phyloP scores from a whole-genome alignment of 371 early-diverging fungal genomes.

The Fennellomyces sp. region DNA sequence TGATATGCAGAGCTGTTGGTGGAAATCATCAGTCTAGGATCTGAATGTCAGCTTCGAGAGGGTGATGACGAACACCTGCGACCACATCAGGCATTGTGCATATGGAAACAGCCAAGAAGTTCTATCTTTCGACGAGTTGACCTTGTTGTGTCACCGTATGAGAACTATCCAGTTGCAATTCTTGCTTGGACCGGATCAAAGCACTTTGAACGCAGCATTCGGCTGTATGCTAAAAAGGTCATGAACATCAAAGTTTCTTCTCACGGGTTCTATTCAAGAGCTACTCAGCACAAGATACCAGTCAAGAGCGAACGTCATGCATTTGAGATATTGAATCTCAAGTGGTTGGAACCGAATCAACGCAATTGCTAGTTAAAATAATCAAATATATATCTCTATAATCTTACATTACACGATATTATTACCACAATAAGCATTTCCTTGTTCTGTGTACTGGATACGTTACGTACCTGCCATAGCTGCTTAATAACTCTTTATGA shows the following conservation, averaged over 20 bases:
- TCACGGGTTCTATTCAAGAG: conserved; percentile 15
- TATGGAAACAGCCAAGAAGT: conserved; percentile 17
- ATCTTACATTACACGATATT: too few relatives aligned
- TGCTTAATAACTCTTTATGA: too few relatives aligned
- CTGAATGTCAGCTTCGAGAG: conserved; percentile 11
- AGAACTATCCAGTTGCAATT: conserved; percentile 22
- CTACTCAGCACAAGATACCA: conserved; percentile 3
- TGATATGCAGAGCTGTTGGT: not conserved
- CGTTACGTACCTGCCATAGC: too few relatives aligned
- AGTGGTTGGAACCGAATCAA: conserved; percentile 17
- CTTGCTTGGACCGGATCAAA: conserved; percentile 28
- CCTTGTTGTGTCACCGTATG: conserved; percentile 16
- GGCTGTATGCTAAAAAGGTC: conserved; percentile 17
- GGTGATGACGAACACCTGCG: conserved; percentile 2
- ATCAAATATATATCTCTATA: not conserved
- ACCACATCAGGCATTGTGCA: conserved; percentile 20
- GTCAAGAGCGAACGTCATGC: conserved; percentile 19
- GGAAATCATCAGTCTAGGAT: conserved; percentile 17
- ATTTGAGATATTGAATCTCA: conserved; percentile 19
- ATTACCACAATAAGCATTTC: too few relatives aligned
- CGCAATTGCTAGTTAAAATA: conserved; percentile 17
- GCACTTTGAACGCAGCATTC: conserved; percentile 23
- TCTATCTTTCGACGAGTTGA: conserved; percentile 22
- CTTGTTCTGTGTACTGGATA: too few relatives aligned
- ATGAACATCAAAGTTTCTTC: conserved; percentile 15